Conservation (phyloP, 768 basidiomycete genomes). For the Pholiota molesta region DNA sequence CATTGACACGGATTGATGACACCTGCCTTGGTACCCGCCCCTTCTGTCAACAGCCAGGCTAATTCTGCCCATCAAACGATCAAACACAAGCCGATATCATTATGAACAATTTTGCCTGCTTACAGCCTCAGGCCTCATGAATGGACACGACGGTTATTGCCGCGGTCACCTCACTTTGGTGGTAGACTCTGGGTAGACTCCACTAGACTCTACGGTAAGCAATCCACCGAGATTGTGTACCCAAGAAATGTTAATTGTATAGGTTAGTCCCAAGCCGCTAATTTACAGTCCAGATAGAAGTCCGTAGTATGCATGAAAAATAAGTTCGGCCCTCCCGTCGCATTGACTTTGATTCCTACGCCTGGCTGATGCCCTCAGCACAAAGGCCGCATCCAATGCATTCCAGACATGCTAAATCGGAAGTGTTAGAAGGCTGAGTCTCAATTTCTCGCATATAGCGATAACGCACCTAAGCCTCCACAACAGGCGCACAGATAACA, state of each 20-base stretch:
- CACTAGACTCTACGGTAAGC: too few species aligned
- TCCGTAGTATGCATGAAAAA: background rate
- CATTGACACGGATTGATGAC: too few species aligned
- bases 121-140: too few species aligned
- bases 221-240: background rate
- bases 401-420: constrained; percentile 60
- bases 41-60: too few species aligned
- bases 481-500: constrained; percentile 77
- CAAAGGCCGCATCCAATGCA: constrained; percentile 73
- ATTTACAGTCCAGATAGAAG: background rate
- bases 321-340: background rate
- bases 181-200: too few species aligned
- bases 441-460: background rate
- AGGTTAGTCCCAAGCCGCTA: background rate
- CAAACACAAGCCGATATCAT: too few species aligned
- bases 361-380: constrained; percentile 47
- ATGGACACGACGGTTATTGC: too few species aligned
- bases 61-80: too few species aligned
- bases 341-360: constrained; percentile 16
- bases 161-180: too few species aligned
- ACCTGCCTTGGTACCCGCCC: too few species aligned
- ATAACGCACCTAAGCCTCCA: constrained; percentile 58
- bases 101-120: too few species aligned
- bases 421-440: too few species aligned
- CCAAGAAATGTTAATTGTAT: background rate